Conservation (phyloP, 495 filamentous ascomycete genomes). For the Trichoderma erinaceum region DNA sequence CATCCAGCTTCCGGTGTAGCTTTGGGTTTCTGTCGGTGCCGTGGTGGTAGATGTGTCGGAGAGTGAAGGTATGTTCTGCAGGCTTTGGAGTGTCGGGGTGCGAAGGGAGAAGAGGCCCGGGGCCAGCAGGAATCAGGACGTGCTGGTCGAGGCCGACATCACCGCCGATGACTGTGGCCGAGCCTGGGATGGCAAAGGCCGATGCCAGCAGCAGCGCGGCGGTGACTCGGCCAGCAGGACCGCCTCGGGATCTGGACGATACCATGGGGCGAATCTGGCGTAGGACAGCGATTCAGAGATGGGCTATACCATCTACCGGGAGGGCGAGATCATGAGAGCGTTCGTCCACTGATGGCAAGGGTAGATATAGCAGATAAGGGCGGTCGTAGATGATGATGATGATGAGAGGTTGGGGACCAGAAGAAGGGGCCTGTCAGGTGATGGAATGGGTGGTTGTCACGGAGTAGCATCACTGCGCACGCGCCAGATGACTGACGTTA, state of each 20-base stretch:
- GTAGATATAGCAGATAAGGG: background rate
- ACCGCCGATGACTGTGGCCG: constrained; percentile 23
- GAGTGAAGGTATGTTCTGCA: constrained; percentile 50
- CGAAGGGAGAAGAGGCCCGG: constrained; percentile 31
- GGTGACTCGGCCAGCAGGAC: constrained; percentile 52
- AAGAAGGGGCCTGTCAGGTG: constrained; percentile 18
- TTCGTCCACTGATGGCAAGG: background rate
- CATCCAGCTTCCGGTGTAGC: constrained; percentile 68
- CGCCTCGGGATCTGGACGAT: constrained; percentile 29
- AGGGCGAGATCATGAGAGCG: constrained; percentile 19
- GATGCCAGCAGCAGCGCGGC: constrained; percentile 50
- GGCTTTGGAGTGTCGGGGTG: constrained; percentile 34
- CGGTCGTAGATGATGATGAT: background rate
- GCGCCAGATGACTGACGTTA: constrained; percentile 14
- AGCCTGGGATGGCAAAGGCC: constrained; percentile 50
- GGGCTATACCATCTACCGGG: constrained; percentile 26
- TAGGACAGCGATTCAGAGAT: constrained; percentile 20
- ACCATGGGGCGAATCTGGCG: constrained; percentile 32
- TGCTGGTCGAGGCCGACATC: constrained; percentile 23
- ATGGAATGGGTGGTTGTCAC: constrained; percentile 16
- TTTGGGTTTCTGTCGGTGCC: constrained; percentile 66
- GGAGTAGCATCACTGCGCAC: background rate
- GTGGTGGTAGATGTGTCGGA: constrained; percentile 89
- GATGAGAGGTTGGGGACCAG: constrained; percentile 14
- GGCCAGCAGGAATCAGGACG: constrained; percentile 32